These are phyloP conservation scores for Pneumocystis jirovecii DNA, from an alignment of 1,139 yeast species.

Conservation along the genomic window DNA sequence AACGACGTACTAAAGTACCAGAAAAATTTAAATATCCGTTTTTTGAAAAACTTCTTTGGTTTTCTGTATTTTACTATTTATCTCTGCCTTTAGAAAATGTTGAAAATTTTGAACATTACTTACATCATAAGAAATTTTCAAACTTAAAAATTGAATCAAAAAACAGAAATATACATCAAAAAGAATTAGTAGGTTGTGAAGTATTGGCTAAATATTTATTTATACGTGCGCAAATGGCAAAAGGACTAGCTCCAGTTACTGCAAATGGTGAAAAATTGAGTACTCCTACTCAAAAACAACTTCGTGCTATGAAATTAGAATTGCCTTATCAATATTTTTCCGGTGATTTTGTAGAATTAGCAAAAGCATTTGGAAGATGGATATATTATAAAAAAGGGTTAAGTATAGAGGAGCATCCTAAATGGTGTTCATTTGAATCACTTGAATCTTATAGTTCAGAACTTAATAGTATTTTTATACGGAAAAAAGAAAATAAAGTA, in stretches of 20 bases:
- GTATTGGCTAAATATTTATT: constrained; percentile 11
- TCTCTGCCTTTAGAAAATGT: constrained; percentile 6
- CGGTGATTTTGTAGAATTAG: constrained; percentile 8
- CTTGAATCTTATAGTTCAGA: neutral
- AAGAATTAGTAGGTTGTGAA: constrained; percentile 7
- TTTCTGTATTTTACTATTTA: constrained; percentile 24
- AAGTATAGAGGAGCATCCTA: neutral
- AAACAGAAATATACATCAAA: neutral
- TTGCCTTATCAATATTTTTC: constrained; percentile 7
- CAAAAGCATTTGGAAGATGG: constrained; percentile 14
- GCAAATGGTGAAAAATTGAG: constrained; percentile 6
- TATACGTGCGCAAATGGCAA: constrained; percentile 9
- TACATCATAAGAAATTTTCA: neutral
- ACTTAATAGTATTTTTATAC: neutral
- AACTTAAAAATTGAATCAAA: neutral
- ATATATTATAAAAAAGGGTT: neutral
- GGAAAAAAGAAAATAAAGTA: neutral
- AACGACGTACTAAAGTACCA: constrained; percentile 56
- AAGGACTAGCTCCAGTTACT: constrained; percentile 7
- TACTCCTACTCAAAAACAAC: neutral
- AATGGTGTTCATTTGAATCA: neutral
- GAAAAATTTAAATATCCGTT: constrained; percentile 63
- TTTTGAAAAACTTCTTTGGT: constrained; percentile 59
- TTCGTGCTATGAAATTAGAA: constrained; percentile 10
- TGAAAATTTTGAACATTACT: neutral